A percentile compares a stretch with the other conserved stretches of the same genome.
phyloP scores from a whole-genome alignment of 768 basidiomycete species.

The Kwoniella pini region DNA sequence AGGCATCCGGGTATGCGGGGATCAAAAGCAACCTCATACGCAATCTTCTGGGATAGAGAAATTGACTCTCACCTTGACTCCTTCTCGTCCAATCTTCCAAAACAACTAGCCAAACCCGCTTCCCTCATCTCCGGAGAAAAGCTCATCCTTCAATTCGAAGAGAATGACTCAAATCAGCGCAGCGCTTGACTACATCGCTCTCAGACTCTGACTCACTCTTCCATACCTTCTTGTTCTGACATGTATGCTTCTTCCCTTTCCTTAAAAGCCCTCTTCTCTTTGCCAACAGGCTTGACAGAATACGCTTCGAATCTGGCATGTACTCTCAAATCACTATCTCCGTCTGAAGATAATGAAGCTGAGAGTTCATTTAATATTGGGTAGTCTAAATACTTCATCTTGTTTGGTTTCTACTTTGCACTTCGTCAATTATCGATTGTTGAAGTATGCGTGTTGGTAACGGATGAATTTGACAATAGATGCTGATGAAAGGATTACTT shows the following conservation, averaged over 20 bases:
- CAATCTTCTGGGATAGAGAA: background rate
- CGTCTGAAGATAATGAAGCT: slow-evolving; percentile 74
- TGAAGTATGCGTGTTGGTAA: too few relatives aligned
- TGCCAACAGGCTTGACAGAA: slow-evolving; percentile 94
- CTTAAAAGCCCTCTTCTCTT: slow-evolving; percentile 95
- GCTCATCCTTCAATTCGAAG: slow-evolving; percentile 55
- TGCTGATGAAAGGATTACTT: background rate
- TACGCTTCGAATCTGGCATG: slow-evolving; percentile 94
- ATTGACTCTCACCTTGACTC: slow-evolving; percentile 47
- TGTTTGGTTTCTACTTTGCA: too few relatives aligned
- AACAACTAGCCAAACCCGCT: slow-evolving; percentile 75
- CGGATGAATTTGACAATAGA: too few relatives aligned
- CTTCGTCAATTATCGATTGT: too few relatives aligned
- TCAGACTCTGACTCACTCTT: slow-evolving; percentile 45
- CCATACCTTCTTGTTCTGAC: slow-evolving; percentile 62
- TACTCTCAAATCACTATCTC: slow-evolving; percentile 64
- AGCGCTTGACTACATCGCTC: background rate
- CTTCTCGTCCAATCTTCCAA: slow-evolving; percentile 80
- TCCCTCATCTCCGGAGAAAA: slow-evolving; percentile 70
- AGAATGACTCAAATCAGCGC: too few relatives aligned
- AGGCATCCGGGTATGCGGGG: too few relatives aligned
- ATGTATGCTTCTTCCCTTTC: slow-evolving; percentile 84
- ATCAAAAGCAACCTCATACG: too few relatives aligned
- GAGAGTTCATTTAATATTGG: slow-evolving; percentile 74
- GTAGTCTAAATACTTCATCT: slow-evolving; percentile 78